Evolutionary conservation across 73 alveolate genomes (phyloP), one percentile per base, ranked within the genome.

Genomic region (Tetrahymena elliotti): DNA sequence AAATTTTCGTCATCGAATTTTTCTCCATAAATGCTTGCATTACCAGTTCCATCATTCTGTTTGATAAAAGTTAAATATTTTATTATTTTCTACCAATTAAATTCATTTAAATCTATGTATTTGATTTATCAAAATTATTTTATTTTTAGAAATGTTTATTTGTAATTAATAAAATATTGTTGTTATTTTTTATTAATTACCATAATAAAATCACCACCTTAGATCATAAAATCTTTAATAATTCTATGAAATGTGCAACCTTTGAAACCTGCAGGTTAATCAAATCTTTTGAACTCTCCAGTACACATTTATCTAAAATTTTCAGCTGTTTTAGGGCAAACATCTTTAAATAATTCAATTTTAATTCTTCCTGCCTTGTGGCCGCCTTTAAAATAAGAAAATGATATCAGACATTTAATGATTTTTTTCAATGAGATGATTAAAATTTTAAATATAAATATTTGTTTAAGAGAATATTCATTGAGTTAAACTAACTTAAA

Each of bases 321-420:
- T 96, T 98, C 99, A 15, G 98, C 98, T 20, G 99, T 98, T 94
- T 96, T 97, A 38, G 99, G 99, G 31, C 94, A 97, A 15, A 98
- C 97, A 97, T 98, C 98, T 83, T 97, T 97, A 96, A 93, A 98
- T 83, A 98, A 95, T 95, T 98, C 99, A 93, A 98, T 93, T 94
- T 53, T 96, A 27, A 98, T 96, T 95, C 98, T 97, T 15, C 99
- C 99, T 8, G 94, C 97, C 27, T 97, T 95, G 33, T 94, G 93
- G 2, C 98, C 99, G n/a, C 98, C 99, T 36, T 38, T 84, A 16
- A 27, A 68, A 27, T 68, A 27, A 2, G 6, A 3, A 31, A 40
- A 10, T 40, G 54, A 40, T 40, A n/a, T 40, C 8, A 40, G 15
- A 40, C 54, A 40, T 40, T n/a, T n/a, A n/a, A n/a, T n/a, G n/a